phyloP scores from a whole-genome alignment of 306 rosid genomes.

The Prosopis cineraria region DNA sequence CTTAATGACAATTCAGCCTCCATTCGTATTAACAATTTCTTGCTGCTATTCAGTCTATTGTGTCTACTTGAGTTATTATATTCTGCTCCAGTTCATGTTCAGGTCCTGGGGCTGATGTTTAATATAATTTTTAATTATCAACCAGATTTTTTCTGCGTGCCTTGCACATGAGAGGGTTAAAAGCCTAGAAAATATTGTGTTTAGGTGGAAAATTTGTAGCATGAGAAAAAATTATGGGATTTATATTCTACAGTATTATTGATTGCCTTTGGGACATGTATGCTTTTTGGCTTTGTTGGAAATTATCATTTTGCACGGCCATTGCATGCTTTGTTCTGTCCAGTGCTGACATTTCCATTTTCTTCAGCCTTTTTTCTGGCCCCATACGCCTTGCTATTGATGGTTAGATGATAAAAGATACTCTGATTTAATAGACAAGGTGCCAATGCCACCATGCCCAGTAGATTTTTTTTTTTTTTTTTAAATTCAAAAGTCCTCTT shows the following conservation, averaged over 20 bases:
- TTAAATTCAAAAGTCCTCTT: neutral
- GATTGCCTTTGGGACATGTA: neutral
- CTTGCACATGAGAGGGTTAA: too few species aligned
- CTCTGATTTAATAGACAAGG: neutral
- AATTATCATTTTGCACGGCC: neutral
- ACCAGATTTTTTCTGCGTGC: too few species aligned
- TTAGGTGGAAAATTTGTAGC: too few species aligned
- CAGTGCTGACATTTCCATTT: neutral
- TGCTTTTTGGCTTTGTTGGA: neutral
- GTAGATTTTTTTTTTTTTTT: neutral
- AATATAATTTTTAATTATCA: too few species aligned
- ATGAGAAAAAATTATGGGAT: too few species aligned
- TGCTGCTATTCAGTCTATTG: neutral
- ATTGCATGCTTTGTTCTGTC: neutral
- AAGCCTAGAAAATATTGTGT: too few species aligned
- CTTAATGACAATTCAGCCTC: neutral
- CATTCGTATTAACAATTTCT: neutral
- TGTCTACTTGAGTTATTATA: too few species aligned
- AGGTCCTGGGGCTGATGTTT: too few species aligned
- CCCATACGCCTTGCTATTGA: neutral
- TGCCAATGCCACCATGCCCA: neutral
- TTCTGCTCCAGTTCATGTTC: too few species aligned
- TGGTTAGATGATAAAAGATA: slow-evolving; percentile 12
- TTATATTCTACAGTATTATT: neutral
- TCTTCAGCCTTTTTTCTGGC: neutral